Evolutionary conservation across 306 rosid genomes (phyloP).

Genomic region (Erythrophleum fordii): DNA sequence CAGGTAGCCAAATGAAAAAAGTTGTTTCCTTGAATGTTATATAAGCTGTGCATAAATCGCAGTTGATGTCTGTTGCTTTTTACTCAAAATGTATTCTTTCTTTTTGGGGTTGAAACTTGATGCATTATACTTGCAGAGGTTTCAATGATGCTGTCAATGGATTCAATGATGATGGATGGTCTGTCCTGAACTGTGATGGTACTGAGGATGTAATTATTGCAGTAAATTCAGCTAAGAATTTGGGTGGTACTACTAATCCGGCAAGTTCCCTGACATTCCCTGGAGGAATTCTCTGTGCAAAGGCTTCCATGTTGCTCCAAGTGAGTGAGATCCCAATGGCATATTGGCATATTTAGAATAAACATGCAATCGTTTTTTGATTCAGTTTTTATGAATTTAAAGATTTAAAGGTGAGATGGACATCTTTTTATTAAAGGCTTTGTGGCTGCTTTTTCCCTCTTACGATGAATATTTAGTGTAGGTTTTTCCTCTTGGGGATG

Average conservation of each 20-base stretch:
- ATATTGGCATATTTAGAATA: neutral
- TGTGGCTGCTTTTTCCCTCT: neutral
- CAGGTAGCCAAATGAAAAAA: conserved; percentile 45
- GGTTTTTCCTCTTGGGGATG: neutral
- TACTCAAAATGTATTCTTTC: neutral
- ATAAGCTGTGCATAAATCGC: neutral
- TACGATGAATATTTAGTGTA: neutral
- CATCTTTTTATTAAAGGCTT: neutral
- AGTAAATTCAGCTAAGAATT: conserved; percentile 61
- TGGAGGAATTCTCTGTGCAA: conserved; percentile 79
- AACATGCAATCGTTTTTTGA: neutral
- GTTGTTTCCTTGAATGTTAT: conserved; percentile 7
- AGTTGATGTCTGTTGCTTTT: neutral
- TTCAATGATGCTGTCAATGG: conserved; percentile 81
- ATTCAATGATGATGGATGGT: conserved; percentile 84
- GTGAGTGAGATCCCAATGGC: conserved; percentile 40
- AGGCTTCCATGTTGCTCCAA: conserved; percentile 81
- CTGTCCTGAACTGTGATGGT: conserved; percentile 67
- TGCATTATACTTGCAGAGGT: conserved; percentile 54
- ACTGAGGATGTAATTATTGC: conserved; percentile 74
- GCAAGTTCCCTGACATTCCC: conserved; percentile 57
- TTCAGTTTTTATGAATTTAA: neutral
- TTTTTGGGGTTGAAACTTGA: neutral
- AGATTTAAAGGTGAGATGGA: neutral
- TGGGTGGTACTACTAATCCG: conserved; percentile 51